phyloP scores from a whole-genome alignment of 2,329 filamentous ascomycete species.

The Fusarium newnesense region DNA sequence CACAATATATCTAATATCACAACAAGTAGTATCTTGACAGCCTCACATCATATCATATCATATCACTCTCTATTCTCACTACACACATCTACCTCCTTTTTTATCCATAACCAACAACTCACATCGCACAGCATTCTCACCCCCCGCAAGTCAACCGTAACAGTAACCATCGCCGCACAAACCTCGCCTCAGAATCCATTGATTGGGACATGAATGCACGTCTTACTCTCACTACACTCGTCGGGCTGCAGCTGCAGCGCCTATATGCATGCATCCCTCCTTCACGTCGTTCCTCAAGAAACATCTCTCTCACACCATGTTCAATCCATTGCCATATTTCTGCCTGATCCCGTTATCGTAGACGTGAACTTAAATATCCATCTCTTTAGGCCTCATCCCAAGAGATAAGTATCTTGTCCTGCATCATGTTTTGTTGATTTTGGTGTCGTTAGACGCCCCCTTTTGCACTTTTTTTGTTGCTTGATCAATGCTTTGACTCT shows the following conservation, averaged over 20 bases:
- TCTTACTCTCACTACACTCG: conserved; percentile 23
- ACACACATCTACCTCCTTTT: background rate
- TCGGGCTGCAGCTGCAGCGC: conserved; percentile 40
- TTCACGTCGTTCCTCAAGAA: conserved; percentile 23
- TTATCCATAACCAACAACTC: conserved; percentile 1
- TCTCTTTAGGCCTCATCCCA: conserved; percentile 20
- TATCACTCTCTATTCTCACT: background rate
- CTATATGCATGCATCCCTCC: conserved; percentile 38
- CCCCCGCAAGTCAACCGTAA: conserved; percentile 23
- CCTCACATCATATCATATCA: background rate
- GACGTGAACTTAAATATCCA: conserved; percentile 35
- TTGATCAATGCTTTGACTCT: conserved; percentile 17
- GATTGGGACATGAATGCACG: conserved; percentile 37
- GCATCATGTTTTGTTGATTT: conserved; percentile 15
- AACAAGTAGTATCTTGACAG: background rate
- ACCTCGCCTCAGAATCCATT: conserved; percentile 32
- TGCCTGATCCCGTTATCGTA: conserved; percentile 16
- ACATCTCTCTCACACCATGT: conserved; percentile 30
- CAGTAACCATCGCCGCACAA: conserved; percentile 1
- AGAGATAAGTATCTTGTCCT: conserved; percentile 11
- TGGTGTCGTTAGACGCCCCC: conserved; percentile 25
- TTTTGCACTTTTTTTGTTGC: conserved; percentile 14
- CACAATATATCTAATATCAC: background rate
- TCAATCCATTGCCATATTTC: background rate
- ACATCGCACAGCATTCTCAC: conserved; percentile 35